Conservation (phyloP, 2,329 filamentous ascomycete species). For the Claviceps sorghi region DNA sequence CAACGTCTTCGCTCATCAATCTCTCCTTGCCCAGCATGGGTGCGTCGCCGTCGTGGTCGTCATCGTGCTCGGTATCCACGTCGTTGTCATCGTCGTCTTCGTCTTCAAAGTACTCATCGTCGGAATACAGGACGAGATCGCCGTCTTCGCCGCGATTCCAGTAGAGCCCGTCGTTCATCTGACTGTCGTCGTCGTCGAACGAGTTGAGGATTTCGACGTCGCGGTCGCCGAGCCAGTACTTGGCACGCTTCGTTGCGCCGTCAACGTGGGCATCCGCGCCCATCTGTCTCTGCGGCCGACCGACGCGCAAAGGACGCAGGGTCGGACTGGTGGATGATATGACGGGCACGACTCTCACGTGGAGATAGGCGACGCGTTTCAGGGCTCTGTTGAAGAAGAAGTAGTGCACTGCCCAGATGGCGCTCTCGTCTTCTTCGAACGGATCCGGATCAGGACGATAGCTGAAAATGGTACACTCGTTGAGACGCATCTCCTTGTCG, state of each 20-base stretch:
- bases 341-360: slow-evolving; percentile 75
- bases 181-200: slow-evolving; percentile 32
- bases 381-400: slow-evolving; percentile 93
- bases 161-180: slow-evolving; percentile 34
- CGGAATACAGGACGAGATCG: slow-evolving; percentile 38
- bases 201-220: slow-evolving; percentile 32
- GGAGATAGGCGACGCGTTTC: slow-evolving; percentile 89
- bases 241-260: slow-evolving; percentile 52
- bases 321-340: slow-evolving; percentile 49
- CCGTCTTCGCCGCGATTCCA: slow-evolving; percentile 47
- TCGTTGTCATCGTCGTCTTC: slow-evolving; percentile 15
- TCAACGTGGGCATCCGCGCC: slow-evolving; percentile 22
- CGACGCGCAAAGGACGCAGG: slow-evolving; percentile 20
- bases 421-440: slow-evolving; percentile 80
- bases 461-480: slow-evolving; percentile 77
- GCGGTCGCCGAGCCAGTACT: slow-evolving; percentile 72
- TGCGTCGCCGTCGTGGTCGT: slow-evolving; percentile 16
- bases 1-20: slow-evolving; percentile 48
- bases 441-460: slow-evolving; percentile 84
- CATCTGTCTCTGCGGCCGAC: slow-evolving; percentile 13
- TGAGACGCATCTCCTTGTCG: slow-evolving; percentile 86
- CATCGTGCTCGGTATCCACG: slow-evolving; percentile 30
- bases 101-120: slow-evolving; percentile 36
- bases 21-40: slow-evolving; percentile 30
- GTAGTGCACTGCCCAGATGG: slow-evolving; percentile 91